Percentiles rank a stretch among this genome's conserved stretches.
Conservation (phyloP, 2,329 filamentous ascomycete genomes). For the Talaromyces rugulosus region DNA sequence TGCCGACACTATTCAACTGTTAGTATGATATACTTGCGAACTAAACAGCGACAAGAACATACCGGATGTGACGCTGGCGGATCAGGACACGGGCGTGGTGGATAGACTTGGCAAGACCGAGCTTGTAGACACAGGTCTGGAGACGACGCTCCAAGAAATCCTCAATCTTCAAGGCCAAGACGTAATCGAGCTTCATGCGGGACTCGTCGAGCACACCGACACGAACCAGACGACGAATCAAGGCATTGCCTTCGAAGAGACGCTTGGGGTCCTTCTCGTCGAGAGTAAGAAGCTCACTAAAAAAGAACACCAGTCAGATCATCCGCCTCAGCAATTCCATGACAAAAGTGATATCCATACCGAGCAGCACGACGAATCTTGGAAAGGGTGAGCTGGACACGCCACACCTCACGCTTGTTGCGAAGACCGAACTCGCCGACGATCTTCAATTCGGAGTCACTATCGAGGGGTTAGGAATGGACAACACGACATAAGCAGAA, state of each 20-base stretch:
- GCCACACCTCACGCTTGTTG: slow-evolving; percentile 99
- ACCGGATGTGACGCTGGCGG: slow-evolving; percentile 97
- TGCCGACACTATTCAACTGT: slow-evolving; percentile 67
- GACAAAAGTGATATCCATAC: slow-evolving; percentile 52
- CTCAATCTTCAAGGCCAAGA: slow-evolving; percentile 97
- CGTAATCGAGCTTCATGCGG: slow-evolving; percentile 99
- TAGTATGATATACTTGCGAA: not conserved
- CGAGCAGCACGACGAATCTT: slow-evolving; percentile 99
- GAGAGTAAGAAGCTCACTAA: slow-evolving; percentile 97
- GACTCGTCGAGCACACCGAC: slow-evolving; percentile 99
- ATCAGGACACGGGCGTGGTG: slow-evolving; percentile 99
- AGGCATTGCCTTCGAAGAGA: slow-evolving; percentile 99
- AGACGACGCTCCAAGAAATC: slow-evolving; percentile 99
- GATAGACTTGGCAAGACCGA: slow-evolving; percentile 99
- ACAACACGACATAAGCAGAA: slow-evolving; percentile 93
- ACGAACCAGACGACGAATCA: slow-evolving; percentile 99
- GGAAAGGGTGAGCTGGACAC: slow-evolving; percentile 98
- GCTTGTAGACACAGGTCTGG: slow-evolving; percentile 99
- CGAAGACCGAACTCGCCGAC: slow-evolving; percentile 99
- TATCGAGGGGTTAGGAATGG: slow-evolving; percentile 61
- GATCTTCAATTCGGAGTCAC: slow-evolving; percentile 99
- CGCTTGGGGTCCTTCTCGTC: slow-evolving; percentile 99
- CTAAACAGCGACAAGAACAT: slow-evolving; percentile 21
- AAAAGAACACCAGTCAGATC: slow-evolving; percentile 5
- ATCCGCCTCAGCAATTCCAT: not conserved